Percentiles rank a stretch among this genome's conserved stretches.
These are phyloP conservation scores for Ormosia emarginata DNA, from an alignment of 306 rosid genomes.

Conservation along the genomic window DNA sequence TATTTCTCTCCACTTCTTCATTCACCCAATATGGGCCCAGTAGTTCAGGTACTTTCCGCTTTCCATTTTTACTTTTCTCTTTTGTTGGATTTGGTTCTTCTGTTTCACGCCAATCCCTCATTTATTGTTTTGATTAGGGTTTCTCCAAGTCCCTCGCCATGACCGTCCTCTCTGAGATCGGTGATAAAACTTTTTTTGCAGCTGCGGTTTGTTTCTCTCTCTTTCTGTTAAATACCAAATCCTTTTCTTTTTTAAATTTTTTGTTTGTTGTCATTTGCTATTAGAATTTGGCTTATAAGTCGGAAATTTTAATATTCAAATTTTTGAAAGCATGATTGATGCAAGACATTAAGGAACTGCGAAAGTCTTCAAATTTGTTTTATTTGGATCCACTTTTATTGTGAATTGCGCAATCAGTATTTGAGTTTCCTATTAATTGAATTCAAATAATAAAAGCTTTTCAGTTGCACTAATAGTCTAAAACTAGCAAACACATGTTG, in stretches of 20 bases:
- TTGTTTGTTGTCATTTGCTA: too few species aligned
- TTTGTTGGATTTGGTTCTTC: neutral
- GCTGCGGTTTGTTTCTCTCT: conserved; percentile 69
- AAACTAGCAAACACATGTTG: neutral
- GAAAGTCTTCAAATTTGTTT: neutral
- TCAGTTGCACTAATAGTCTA: neutral
- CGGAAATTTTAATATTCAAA: too few species aligned
- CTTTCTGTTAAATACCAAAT: too few species aligned
- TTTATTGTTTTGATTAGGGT: conserved; percentile 44
- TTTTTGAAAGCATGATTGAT: neutral
- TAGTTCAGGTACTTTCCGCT: too few species aligned
- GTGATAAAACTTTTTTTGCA: conserved; percentile 95
- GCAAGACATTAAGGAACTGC: neutral
- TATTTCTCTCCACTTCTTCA: too few species aligned
- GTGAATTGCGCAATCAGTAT: neutral
- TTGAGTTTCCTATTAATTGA: neutral
- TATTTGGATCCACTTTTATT: neutral
- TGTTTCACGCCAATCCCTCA: neutral
- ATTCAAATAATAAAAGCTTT: neutral
- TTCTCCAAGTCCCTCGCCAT: conserved; percentile 89
- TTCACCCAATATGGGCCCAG: too few species aligned
- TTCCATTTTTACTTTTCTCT: too few species aligned
- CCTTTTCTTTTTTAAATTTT: too few species aligned
- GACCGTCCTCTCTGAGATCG: conserved; percentile 97
- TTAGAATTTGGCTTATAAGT: neutral